Evolutionary conservation across 192 early-diverging fungal genomes (phyloP), one percentile per base, ranked within the genome.

Genomic region (Podila minutissima): DNA sequence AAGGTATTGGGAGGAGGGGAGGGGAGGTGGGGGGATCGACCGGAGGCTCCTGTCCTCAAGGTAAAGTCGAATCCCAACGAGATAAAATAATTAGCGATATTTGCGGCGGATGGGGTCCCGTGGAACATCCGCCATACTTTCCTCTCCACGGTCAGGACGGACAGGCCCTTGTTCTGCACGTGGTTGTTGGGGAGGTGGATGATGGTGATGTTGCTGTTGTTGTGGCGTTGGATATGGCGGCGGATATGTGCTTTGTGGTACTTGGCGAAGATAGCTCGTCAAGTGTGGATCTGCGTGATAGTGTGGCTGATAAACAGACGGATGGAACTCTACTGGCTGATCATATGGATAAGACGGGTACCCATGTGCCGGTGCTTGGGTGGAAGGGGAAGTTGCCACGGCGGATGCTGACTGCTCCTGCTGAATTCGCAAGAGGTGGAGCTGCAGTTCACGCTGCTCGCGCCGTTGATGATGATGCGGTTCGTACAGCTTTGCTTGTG

Each of bases 71-170:
- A 24, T 55, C 24, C 24, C 4, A 19, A 3, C 4, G 20, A 10
- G 9, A 55, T 55, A 55, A 22, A 24, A 55, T 24, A 24, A 55
- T 55, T 71, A 78, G 46, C 26, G 64, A 22, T 67, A 71, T 26
- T 71, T 67, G 15, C 69, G 63, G 26, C 69, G 59, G 31, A 78
- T 35, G 15, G 69, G 64, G 15, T 64, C 69, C 17, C 69, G 55
- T 48, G 66, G 28, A 48, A 63, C 8, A 0, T 78, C 75, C n/a
- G 15, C 41, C 26, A 66, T 28, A 38, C 28, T 20, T 48, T 62
- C 19, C 51, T 41, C 26, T 19, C 57, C 38, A 8, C 3, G 22
- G 32, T 50, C n/a, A 32, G 19, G 63, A 13, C 53, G 5, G 20
- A 62, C 48, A 24, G 31, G 19, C 17, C 24, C 38, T 38, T 26